A percentile compares a stretch with the other conserved stretches of the same genome.
Conservation (phyloP, 2,329 filamentous ascomycete genomes). For the Grosmannia clavigera region DNA sequence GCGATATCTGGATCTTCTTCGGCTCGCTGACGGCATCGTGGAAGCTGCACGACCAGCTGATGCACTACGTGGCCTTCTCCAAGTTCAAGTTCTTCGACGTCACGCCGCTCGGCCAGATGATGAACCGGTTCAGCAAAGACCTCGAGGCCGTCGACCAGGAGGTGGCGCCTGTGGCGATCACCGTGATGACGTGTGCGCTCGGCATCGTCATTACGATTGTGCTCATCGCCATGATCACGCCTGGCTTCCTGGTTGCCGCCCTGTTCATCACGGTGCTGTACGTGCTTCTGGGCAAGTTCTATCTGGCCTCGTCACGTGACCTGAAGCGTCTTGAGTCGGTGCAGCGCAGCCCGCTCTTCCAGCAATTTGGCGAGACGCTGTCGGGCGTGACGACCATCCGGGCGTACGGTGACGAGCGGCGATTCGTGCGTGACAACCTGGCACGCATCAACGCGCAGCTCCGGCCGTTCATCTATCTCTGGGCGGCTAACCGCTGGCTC, state of each 20-base stretch:
- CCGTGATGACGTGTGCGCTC: slow-evolving; percentile 51
- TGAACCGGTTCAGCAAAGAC: slow-evolving; percentile 98
- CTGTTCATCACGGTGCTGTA: slow-evolving; percentile 77
- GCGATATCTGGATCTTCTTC: slow-evolving; percentile 83
- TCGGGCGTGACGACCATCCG: slow-evolving; percentile 93
- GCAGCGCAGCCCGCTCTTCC: slow-evolving; percentile 87
- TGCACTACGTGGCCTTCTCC: slow-evolving; percentile 69
- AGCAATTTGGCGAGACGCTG: slow-evolving; percentile 94
- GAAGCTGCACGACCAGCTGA: slow-evolving; percentile 67
- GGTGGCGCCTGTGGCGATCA: slow-evolving; percentile 81
- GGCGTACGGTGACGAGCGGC: slow-evolving; percentile 85
- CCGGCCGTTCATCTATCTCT: slow-evolving; percentile 89
- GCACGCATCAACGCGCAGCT: slow-evolving; percentile 79
- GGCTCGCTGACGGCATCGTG: slow-evolving; percentile 82
- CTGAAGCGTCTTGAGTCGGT: slow-evolving; percentile 91
- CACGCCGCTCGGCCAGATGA: slow-evolving; percentile 87
- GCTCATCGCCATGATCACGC: slow-evolving; percentile 79
- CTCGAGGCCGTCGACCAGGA: slow-evolving; percentile 92
- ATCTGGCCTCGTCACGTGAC: slow-evolving; percentile 85
- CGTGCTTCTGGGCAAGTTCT: slow-evolving; percentile 72
- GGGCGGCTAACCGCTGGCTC: slow-evolving; percentile 95
- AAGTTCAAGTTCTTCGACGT: slow-evolving; percentile 98
- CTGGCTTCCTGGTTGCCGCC: slow-evolving; percentile 77
- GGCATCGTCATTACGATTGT: slow-evolving; percentile 72
- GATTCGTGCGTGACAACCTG: slow-evolving; percentile 89